Base-by-base conservation (phyloP, 2,329 filamentous ascomycete genomes). In the Alternaria viburni region DNA sequence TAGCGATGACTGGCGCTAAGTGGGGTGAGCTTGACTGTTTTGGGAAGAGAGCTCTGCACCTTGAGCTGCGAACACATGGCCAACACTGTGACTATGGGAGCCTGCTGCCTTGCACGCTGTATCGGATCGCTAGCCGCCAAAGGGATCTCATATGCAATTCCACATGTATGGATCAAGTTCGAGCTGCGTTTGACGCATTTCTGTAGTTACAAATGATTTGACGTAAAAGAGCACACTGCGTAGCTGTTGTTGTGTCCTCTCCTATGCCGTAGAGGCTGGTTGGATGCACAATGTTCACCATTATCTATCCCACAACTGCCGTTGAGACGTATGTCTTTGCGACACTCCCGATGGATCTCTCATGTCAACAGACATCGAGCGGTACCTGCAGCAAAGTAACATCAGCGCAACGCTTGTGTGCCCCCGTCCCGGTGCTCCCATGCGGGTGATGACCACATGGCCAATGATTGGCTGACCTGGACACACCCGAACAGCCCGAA, bases 371-470 rank as follows among this genome's bases (percentile, higher is more conserved):
- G 28, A 17, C 23, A 30, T 30, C 47, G 55, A 36, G 43, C 59
- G 56, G 71, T 74, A 74, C 71, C 70, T 74, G 71, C 71, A 74
- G 69, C 65, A 68, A 66, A 58, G 61, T 50, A 58, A 45, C 57
- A 51, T 23, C 49, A 64, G 26, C 45, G 28, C 47, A 32, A 44
- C 47, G 57, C 59, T 56, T 61, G 62, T 51, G 30, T 49, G 55
- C 36, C 51, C 30, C 49, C 54, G 51, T 55, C 25, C 30, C 62
- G 54, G 54, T 21, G 54, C 50, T 54, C 30, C 32, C 52, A 61
- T 68, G 67, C 71, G 60, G 67, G 70, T 71, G 66, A 70, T 62
- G 63, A 55, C 60, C 45, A 59, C 59, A 51, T 32, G 54, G 25
- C 44, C 56, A 28, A 51, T 69, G 61, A 78, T 78, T 78, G 76